Conservation (phyloP, 352 stramenopile species). For the Plasmopara muralis region DNA sequence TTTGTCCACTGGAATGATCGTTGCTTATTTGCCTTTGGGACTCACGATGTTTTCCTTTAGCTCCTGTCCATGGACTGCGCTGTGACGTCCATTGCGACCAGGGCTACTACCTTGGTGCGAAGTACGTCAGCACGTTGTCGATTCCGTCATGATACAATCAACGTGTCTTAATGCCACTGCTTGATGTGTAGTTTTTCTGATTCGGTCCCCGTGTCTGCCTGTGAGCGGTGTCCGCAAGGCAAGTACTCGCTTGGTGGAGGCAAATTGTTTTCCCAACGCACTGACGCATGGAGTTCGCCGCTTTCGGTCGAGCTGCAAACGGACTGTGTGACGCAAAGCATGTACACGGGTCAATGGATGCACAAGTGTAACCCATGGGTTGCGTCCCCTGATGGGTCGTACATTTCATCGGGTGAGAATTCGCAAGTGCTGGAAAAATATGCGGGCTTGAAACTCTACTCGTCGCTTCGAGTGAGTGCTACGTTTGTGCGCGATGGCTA, state of each 20-base stretch:
- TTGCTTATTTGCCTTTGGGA: slow-evolving; percentile 1
- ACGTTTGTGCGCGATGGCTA: slow-evolving; percentile 68
- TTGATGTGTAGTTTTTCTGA: slow-evolving; percentile 44
- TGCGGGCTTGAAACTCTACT: slow-evolving; percentile 61
- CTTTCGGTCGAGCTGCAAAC: slow-evolving; percentile 59
- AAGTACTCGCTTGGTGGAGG: slow-evolving; percentile 76
- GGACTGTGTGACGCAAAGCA: slow-evolving; percentile 69
- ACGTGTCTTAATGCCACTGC: neutral
- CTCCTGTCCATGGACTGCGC: slow-evolving; percentile 54
- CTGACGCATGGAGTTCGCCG: slow-evolving; percentile 50
- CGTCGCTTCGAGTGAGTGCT: slow-evolving; percentile 61
- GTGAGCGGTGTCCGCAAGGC: slow-evolving; percentile 58
- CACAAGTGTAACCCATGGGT: slow-evolving; percentile 72
- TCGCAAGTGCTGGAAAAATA: slow-evolving; percentile 57
- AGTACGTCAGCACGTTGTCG: slow-evolving; percentile 33
- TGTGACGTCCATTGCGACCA: slow-evolving; percentile 69
- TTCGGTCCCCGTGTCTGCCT: slow-evolving; percentile 52
- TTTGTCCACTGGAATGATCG: neutral
- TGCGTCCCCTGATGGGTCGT: slow-evolving; percentile 41
- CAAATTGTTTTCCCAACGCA: slow-evolving; percentile 64
- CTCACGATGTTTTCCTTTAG: slow-evolving; percentile 19
- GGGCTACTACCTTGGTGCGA: slow-evolving; percentile 67
- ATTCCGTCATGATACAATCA: too few relatives aligned
- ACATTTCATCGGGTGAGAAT: slow-evolving; percentile 69
- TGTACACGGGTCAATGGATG: slow-evolving; percentile 70